Percentiles rank a stretch among this genome's conserved stretches.
Evolutionary conservation across 78 protist species (phyloP).

Genomic region (Protostelium mycophagum): DNA sequence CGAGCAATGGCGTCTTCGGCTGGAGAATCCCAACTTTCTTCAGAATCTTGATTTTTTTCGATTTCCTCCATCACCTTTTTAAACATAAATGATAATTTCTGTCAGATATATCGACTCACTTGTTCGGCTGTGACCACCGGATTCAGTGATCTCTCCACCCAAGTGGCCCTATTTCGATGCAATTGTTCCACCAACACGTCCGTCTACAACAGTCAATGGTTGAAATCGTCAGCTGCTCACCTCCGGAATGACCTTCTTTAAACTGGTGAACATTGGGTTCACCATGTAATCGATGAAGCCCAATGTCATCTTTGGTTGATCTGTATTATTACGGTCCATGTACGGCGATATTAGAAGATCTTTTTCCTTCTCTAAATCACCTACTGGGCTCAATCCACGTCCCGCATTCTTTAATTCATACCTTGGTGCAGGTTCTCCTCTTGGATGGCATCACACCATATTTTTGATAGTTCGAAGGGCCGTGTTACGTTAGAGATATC

Average conservation of each 20-base stretch:
- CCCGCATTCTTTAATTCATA: conserved; percentile 1
- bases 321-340: conserved; percentile 6
- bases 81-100: neutral
- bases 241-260: neutral
- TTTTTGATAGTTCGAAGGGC: conserved; percentile 6
- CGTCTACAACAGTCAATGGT: too few species aligned
- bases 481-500: conserved; percentile 55
- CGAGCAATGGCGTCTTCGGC: too few species aligned
- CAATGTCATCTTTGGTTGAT: neutral
- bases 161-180: neutral
- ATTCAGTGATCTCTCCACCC: neutral
- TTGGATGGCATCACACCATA: conserved; percentile 22
- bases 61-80: neutral
- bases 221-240: too few species aligned
- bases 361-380: conserved; percentile 2
- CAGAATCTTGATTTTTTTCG: neutral
- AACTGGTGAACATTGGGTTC: conserved; percentile 3
- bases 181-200: neutral
- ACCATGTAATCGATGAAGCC: conserved; percentile 11
- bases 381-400: neutral
- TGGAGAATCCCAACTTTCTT: too few species aligned
- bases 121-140: neutral
- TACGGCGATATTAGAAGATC: neutral
- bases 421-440: conserved; percentile 42
- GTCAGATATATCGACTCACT: neutral